Percentiles rank a stretch among this genome's conserved stretches.
Evolutionary conservation across 495 filamentous ascomycete species (phyloP).

Genomic region (Penicillium ochrochloron): DNA sequence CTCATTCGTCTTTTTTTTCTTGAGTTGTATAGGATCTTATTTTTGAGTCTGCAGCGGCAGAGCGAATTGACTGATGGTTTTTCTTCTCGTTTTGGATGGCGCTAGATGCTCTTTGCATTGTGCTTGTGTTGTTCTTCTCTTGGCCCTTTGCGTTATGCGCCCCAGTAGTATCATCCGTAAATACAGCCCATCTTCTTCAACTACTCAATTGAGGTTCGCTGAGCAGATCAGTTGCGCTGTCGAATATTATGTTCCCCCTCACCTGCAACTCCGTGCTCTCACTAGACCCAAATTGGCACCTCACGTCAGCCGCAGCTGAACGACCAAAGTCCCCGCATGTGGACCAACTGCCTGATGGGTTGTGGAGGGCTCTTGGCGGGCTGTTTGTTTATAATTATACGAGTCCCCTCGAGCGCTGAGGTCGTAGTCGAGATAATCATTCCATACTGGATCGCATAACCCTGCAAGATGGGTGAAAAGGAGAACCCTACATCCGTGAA

Average conservation of each 20-base stretch:
- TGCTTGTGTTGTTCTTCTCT: constrained; percentile 14
- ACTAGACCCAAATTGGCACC: too few species aligned
- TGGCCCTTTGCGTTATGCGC: constrained; percentile 13
- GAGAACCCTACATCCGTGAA: not conserved
- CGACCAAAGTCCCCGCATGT: not conserved
- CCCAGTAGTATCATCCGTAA: constrained; percentile 8
- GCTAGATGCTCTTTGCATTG: constrained; percentile 16
- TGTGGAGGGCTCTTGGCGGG: not conserved
- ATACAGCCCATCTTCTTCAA: constrained; percentile 10
- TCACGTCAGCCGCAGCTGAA: constrained; percentile 1
- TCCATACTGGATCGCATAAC: not conserved
- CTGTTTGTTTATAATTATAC: not conserved
- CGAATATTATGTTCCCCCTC: not conserved
- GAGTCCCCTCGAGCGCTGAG: not conserved
- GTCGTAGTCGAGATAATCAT: not conserved
- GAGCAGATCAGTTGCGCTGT: not conserved
- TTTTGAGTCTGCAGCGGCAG: constrained; percentile 19
- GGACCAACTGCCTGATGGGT: not conserved
- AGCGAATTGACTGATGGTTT: constrained; percentile 25
- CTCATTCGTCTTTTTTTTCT: constrained; percentile 14
- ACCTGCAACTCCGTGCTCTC: too few species aligned
- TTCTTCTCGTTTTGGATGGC: constrained; percentile 8
- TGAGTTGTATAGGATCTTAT: constrained; percentile 29
- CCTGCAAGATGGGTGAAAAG: not conserved
- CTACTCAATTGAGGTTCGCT: not conserved